Conservation (phyloP, 495 filamentous ascomycete species). For the Hypoxylon cercidicola region DNA sequence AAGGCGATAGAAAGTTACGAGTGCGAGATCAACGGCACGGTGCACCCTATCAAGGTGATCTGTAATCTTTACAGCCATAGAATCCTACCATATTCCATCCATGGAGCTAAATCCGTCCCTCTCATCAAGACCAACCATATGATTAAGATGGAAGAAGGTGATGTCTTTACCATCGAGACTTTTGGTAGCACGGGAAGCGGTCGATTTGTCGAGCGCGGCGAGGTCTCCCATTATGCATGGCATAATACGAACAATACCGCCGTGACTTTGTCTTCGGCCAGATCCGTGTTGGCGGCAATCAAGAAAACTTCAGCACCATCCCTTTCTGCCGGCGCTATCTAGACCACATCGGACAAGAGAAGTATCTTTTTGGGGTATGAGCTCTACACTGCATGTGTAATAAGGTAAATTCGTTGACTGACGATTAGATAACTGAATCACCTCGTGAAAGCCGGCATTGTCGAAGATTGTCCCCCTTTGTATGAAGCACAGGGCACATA, state of each 20-base stretch:
- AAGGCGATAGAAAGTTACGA: slow-evolving; percentile 93
- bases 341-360: slow-evolving; percentile 85
- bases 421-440: slow-evolving; percentile 76
- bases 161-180: slow-evolving; percentile 92
- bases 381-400: not conserved
- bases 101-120: slow-evolving; percentile 87
- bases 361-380: slow-evolving; percentile 84
- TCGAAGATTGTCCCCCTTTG: slow-evolving; percentile 89
- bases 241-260: slow-evolving; percentile 72
- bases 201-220: slow-evolving; percentile 82
- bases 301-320: slow-evolving; percentile 91
- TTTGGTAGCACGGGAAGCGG: slow-evolving; percentile 94
- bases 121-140: slow-evolving; percentile 83
- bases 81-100: slow-evolving; percentile 86
- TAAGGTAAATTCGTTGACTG: slow-evolving; percentile 16
- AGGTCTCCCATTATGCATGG: slow-evolving; percentile 82
- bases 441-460: slow-evolving; percentile 82
- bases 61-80: slow-evolving; percentile 90
- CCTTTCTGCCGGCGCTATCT: slow-evolving; percentile 90
- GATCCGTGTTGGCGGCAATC: slow-evolving; percentile 83
- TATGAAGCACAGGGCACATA: slow-evolving; percentile 94
- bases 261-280: slow-evolving; percentile 77
- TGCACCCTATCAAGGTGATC: slow-evolving; percentile 83
- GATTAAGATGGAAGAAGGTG: slow-evolving; percentile 95
- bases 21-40: slow-evolving; percentile 78